These are phyloP conservation scores for Sordariomycetes sp. DNA, from an alignment of 2,329 filamentous ascomycete species.

Conservation along the genomic window DNA sequence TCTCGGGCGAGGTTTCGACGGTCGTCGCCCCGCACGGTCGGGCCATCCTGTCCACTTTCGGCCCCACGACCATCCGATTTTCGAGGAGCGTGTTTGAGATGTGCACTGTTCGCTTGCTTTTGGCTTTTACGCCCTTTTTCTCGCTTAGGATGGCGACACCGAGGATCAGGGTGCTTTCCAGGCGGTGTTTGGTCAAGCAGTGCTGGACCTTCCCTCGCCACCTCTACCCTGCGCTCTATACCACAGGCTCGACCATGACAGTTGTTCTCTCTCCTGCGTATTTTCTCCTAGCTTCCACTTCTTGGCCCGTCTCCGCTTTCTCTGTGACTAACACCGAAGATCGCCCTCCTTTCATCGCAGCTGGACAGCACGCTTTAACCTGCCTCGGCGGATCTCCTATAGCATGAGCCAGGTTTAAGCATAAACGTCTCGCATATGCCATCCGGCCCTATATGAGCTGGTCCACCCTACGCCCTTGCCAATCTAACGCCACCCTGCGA, in stretches of 20 bases:
- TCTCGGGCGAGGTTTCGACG: background rate
- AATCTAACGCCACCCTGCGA: background rate
- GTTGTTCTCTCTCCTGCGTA: too few species aligned
- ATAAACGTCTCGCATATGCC: slow-evolving; percentile 2
- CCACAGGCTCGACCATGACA: too few species aligned
- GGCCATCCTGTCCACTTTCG: slow-evolving; percentile 4
- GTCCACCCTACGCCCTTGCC: background rate
- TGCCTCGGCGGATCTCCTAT: background rate
- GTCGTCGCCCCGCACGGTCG: background rate
- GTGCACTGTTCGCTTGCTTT: background rate
- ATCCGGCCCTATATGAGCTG: background rate
- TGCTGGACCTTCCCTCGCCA: background rate
- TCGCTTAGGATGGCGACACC: background rate
- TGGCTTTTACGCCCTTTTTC: background rate
- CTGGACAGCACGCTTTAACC: background rate
- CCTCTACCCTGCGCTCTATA: too few species aligned
- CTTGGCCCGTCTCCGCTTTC: background rate
- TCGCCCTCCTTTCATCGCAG: background rate
- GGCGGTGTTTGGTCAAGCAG: background rate
- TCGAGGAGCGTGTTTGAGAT: slow-evolving; percentile 1
- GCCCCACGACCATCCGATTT: slow-evolving; percentile 4
- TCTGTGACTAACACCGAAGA: background rate
- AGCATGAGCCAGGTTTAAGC: background rate
- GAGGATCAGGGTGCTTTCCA: background rate
- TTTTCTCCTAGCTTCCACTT: background rate